Evolutionary conservation across 2,329 filamentous ascomycete species (phyloP).

Genomic region (Tolypocladium capitatum): DNA sequence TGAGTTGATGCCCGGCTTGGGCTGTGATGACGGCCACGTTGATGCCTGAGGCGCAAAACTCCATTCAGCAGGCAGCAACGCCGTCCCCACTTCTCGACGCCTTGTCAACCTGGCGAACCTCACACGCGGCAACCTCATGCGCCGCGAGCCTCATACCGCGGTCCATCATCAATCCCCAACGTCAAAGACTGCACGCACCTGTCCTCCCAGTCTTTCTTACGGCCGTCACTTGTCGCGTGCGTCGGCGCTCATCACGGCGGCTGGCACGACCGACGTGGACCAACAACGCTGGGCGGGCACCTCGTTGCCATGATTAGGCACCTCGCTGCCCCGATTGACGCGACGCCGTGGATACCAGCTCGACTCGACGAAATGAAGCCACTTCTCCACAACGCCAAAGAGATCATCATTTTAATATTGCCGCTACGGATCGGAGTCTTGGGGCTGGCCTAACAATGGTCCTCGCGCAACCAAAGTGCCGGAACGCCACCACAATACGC

Average conservation of each 20-base stretch:
- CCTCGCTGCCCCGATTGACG: neutral
- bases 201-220: no score
- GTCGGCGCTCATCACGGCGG: neutral
- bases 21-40: neutral
- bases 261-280: neutral
- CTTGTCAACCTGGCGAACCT: no score
- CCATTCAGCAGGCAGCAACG: neutral
- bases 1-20: neutral
- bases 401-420: no score
- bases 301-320: neutral
- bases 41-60: neutral
- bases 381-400: neutral
- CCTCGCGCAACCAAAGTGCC: neutral
- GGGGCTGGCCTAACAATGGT: neutral
- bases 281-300: neutral
- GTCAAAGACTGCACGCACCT: neutral
- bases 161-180: neutral
- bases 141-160: neutral
- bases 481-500: neutral
- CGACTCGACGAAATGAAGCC: neutral
- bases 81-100: neutral
- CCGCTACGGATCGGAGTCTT: neutral
- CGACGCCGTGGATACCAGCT: neutral
- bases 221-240: no score
- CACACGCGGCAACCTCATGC: neutral